Conservation (phyloP, 2,329 filamentous ascomycete genomes). For the Paecilomyces fulvus region DNA sequence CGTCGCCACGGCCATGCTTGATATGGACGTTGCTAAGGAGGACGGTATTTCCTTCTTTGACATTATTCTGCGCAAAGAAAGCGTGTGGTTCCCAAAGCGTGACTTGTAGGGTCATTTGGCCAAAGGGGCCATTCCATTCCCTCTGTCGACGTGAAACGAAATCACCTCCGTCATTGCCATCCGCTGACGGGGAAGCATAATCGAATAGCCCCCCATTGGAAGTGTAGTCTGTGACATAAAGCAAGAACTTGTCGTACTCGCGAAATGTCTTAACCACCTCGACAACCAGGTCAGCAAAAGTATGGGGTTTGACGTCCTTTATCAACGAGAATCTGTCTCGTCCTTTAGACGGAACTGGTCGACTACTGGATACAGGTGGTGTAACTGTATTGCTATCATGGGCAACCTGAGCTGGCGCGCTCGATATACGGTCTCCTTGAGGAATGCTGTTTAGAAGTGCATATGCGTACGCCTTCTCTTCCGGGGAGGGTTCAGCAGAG, state of each 20-base stretch:
- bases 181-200: conserved; percentile 34
- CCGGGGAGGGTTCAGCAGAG: conserved; percentile 15
- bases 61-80: conserved; percentile 44
- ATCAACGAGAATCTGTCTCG: conserved; percentile 54
- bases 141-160: conserved; percentile 32
- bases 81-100: conserved; percentile 64
- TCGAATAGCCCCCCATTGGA: conserved; percentile 57
- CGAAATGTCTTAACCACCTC: conserved; percentile 57
- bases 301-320: conserved; percentile 48
- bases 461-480: conserved; percentile 21
- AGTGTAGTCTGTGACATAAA: conserved; percentile 82
- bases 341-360: not conserved
- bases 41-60: conserved; percentile 56
- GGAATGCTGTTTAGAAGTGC: conserved; percentile 15
- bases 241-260: conserved; percentile 41
- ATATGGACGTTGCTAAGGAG: conserved; percentile 64
- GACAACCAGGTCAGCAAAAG: conserved; percentile 62
- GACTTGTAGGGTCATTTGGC: conserved; percentile 62
- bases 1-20: conserved; percentile 45
- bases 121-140: conserved; percentile 65
- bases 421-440: not conserved
- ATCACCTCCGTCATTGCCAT: conserved; percentile 39
- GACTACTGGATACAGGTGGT: not conserved
- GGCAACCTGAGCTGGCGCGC: not conserved
- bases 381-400: not conserved